Base-by-base conservation (phyloP, 192 early-diverging fungal species). In the Coemansia sp. region DNA sequence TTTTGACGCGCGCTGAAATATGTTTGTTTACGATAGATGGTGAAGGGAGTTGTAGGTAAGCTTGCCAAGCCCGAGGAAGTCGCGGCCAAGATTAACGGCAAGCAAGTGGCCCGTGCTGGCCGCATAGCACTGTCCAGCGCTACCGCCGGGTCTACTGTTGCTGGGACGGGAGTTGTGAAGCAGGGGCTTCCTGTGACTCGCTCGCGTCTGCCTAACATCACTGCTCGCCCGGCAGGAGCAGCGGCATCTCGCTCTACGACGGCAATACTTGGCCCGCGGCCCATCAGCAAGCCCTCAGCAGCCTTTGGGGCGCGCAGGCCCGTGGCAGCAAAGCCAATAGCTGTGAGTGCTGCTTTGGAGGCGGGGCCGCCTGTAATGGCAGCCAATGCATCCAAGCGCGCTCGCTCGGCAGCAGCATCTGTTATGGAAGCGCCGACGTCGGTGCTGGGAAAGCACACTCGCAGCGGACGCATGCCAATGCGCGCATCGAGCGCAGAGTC, bases 401-500 rank as follows among this genome's bases (percentile, higher is more conserved):
- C 63, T 3, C 67, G 60, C 9, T 62, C 69, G 23, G 57, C 64
- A 0, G 59, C 59, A 3, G 63, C 53, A 3, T n/a, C 48, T n/a
- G 14, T 26, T 0, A 16, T 23, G 1, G 13, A 36, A 2, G 20
- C 31, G 16, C 39, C 45, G 3, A 9, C 59, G 18, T 57, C 60
- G 9, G 36, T 65, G 28, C 65, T 74, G 20, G 72, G 77, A 24
- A 79, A 79, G 62, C 77, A 79, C 45, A 79, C 77, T 26, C 77
- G 77, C 28, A 74, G 77, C 60, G 72, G 71, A 7, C 71, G 77
- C 21, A 21, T 48, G 18, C 31, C 63, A 18, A 16, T 35, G 36
- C 64, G 46, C 1, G 39, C 37, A 1, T 31, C 64, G 18, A 57
- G 34, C 14, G 51, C 13, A 26, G 51, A 55, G 11, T 55, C 51